Evolutionary conservation across 169 alveolate genomes (phyloP), one percentile per base, ranked within the genome.

Genomic region (Cryptosporidium meleagridis): DNA sequence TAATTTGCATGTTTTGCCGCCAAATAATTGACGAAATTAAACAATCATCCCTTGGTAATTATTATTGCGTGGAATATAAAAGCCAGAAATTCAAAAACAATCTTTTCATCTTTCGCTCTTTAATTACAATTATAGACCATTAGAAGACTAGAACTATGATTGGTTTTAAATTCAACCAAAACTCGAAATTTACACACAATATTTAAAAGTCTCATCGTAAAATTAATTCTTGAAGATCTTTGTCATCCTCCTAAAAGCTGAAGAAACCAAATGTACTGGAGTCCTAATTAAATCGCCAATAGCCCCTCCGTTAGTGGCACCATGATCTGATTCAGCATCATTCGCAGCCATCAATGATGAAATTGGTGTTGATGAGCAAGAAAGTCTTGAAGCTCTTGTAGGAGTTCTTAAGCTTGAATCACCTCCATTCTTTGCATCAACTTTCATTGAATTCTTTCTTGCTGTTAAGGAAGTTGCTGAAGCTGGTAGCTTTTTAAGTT

Each of bases 251-350:
- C 89, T 29, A 1, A 80, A 33, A 29, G 89, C 89, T 9, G 89
- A 80, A 16, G 89, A 80, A 44, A 80, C 89, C 45, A 62, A 45
- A 62, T 62, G 45, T 18, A 80, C 89, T 10, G 89, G 89, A 39
- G 89, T 80, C 70, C 75, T 80, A 44, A 80, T 80, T 21, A 80
- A 62, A 21, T 80, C 75, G 23, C 86, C 71, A 53, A 61, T 41
- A 9, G 72, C 51, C 2, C 72, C 72, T 65, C 72, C 72, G 29
- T n/a, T 31, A 5, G 72, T 39, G 3, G 31, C 29, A 3, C 69
- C 68, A 21, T 29, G 62, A 23, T 62, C 75, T n/a, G 45, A n/a
- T 23, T 62, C 69, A 23, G 18, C 14, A 62, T 45, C 48, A 9
- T 26, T 12, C 21, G 39, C 37, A 16, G 69, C 48, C 48, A n/a